Conservation (phyloP, 2,329 filamentous ascomycete genomes). For the Fusarium ramigenum region DNA sequence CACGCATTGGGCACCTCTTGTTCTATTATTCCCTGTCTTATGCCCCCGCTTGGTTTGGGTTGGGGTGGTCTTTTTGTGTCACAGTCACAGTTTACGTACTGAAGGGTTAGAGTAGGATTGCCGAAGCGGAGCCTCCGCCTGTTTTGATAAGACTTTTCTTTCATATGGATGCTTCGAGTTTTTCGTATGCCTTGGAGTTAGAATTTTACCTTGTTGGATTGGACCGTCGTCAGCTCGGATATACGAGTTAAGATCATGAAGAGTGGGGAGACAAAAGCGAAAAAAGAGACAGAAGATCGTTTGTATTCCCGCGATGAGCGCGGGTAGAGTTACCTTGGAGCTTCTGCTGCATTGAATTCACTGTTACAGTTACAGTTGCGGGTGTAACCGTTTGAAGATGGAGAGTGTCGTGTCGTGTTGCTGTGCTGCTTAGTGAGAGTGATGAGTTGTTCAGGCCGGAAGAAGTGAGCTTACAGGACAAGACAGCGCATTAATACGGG, state of each 20-base stretch:
- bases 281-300: not conserved
- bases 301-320: not conserved
- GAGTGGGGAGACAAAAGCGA: slow-evolving; percentile 10
- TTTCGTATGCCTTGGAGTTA: not conserved
- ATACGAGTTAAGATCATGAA: slow-evolving; percentile 21
- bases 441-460: slow-evolving; percentile 21
- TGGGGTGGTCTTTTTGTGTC: slow-evolving; percentile 10
- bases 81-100: slow-evolving; percentile 7
- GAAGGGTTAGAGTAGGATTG: slow-evolving; percentile 32
- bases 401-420: not conserved
- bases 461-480: slow-evolving; percentile 8
- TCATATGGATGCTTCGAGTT: not conserved
- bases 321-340: slow-evolving; percentile 7
- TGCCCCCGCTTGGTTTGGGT: slow-evolving; percentile 24
- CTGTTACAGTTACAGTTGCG: slow-evolving; percentile 5
- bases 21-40: slow-evolving; percentile 19
- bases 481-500: not conserved
- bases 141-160: slow-evolving; percentile 13
- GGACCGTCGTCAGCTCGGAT: slow-evolving; percentile 9
- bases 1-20: slow-evolving; percentile 22
- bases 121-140: slow-evolving; percentile 24
- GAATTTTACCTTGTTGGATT: slow-evolving; percentile 18
- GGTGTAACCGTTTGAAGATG: slow-evolving; percentile 6
- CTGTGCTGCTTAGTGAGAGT: slow-evolving; percentile 4
- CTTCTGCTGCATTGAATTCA: not conserved